Base-by-base conservation (phyloP, 192 early-diverging fungal genomes). In the Linderina pennispora region DNA sequence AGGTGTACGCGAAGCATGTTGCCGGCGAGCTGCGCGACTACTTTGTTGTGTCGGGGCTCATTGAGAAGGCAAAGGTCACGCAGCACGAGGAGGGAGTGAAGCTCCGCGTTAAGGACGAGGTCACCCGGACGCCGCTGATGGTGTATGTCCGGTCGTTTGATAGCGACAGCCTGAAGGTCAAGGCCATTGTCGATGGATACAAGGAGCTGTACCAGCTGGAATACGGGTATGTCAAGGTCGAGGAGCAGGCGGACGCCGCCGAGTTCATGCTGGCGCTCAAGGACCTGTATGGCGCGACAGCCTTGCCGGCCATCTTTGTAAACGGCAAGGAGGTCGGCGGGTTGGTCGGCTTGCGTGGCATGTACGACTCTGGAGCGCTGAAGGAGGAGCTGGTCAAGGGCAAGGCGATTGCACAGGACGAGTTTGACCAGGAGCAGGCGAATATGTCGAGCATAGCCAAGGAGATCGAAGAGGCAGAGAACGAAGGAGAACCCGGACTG, bases 1-100 rank as follows among this genome's bases (percentile, higher is more conserved):
- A 16, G 31, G 9, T 46, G 31, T 23, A 46, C 11, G 45, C 45
- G n/a, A 46, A 46, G 45, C 45, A 46, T 10, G 32, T 31, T 6
- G 33, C 8, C 20, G 45, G 45, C 15, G 21, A 36, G 31, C 19
- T 46, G 5, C 45, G 35, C 13, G 26, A 23, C 31, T 13, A 34
- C 15, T 14, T 46, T 18, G 17, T 35, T 8, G 21, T 21, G 2
- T 4, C 45, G 15, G 45, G 31, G 4, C 33, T 35, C 13, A 17
- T 46, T 18, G 11, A 25, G 5, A 23, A 20, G 16, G 16, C 28
- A 19, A 46, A 36, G 44, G 26, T 46, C 11, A 31, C 17, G 11
- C 17, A 35, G 19, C 44, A 46, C 44, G 33, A 35, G 44, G 22
- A 6, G 7, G 21, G 15, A 20, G 20, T 46, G 8, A 13, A 33